Percentiles rank a stretch among this genome's conserved stretches.
Conservation (phyloP, 805 yeast genomes). For the Hanseniaspora taiwanica region DNA sequence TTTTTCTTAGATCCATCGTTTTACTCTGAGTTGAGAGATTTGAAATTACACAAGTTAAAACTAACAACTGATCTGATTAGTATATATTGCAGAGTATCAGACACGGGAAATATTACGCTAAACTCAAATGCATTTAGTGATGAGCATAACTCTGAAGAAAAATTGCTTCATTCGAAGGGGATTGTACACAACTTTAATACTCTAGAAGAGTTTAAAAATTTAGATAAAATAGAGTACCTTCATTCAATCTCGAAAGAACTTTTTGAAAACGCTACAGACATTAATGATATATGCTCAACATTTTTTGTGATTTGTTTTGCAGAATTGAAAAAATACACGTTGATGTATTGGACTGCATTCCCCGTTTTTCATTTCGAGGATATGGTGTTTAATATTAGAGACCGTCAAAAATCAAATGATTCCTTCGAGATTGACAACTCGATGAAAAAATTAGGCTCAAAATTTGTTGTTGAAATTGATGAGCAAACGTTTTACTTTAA, state of each 20-base stretch:
- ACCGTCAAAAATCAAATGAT: background rate
- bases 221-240: conserved; percentile 52
- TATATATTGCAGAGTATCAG: conserved; percentile 9
- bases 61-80: conserved; percentile 31
- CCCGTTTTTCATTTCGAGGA: conserved; percentile 38
- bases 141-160: conserved; percentile 14
- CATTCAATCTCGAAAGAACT: conserved; percentile 26
- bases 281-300: conserved; percentile 11
- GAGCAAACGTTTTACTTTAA: too few species aligned
- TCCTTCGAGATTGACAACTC: conserved; percentile 4
- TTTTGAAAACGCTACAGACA: conserved; percentile 19
- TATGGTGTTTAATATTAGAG: conserved; percentile 6
- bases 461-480: background rate
- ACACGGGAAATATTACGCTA: conserved; percentile 20
- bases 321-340: conserved; percentile 79
- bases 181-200: conserved; percentile 56
- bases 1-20: conserved; percentile 82
- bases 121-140: conserved; percentile 10
- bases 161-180: conserved; percentile 22
- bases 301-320: conserved; percentile 58
- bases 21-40: conserved; percentile 58
- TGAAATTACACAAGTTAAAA: conserved; percentile 63
- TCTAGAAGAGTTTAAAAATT: conserved; percentile 64
- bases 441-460: background rate
- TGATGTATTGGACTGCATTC: conserved; percentile 79